These are phyloP conservation scores for Podila minutissima DNA, from an alignment of 192 early-diverging fungal genomes.

Conservation along the genomic window DNA sequence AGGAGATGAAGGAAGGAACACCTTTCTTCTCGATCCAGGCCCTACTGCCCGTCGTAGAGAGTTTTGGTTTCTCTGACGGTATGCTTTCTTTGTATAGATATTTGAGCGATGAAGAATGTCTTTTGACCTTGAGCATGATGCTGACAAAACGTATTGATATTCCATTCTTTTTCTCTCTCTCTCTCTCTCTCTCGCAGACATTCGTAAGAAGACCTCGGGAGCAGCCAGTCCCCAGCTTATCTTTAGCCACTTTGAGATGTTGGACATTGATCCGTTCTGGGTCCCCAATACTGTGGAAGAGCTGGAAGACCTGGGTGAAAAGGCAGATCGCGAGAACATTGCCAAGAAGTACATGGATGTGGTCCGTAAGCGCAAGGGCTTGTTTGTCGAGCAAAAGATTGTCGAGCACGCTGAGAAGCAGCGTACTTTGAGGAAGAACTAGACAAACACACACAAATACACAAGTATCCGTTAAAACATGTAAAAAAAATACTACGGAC, in stretches of 20 bases:
- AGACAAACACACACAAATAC: not conserved
- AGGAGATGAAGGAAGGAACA: conserved; percentile 98
- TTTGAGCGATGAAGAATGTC: not conserved
- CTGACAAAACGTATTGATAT: conserved; percentile 13
- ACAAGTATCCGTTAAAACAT: not conserved
- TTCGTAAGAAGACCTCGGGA: conserved; percentile 95
- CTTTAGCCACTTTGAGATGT: conserved; percentile 92
- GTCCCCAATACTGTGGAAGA: conserved; percentile 97
- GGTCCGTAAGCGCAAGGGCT: conserved; percentile 93
- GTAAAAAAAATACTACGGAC: not conserved
- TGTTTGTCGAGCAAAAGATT: conserved; percentile 94
- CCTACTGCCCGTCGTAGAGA: conserved; percentile 93
- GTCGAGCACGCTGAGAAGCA: conserved; percentile 91
- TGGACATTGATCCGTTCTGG: conserved; percentile 98
- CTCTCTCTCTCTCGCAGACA: conserved; percentile 74
- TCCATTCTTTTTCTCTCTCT: not conserved
- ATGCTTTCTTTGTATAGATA: conserved; percentile 53
- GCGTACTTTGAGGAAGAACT: conserved; percentile 79
- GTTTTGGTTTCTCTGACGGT: conserved; percentile 96
- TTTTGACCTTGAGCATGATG: not conserved
- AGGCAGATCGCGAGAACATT: conserved; percentile 95
- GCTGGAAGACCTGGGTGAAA: conserved; percentile 97
- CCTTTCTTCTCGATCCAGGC: conserved; percentile 93
- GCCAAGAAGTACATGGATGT: conserved; percentile 97
- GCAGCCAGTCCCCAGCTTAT: conserved; percentile 95